Conservation (phyloP, 495 filamentous ascomycete genomes). For the Niebla homalea region DNA sequence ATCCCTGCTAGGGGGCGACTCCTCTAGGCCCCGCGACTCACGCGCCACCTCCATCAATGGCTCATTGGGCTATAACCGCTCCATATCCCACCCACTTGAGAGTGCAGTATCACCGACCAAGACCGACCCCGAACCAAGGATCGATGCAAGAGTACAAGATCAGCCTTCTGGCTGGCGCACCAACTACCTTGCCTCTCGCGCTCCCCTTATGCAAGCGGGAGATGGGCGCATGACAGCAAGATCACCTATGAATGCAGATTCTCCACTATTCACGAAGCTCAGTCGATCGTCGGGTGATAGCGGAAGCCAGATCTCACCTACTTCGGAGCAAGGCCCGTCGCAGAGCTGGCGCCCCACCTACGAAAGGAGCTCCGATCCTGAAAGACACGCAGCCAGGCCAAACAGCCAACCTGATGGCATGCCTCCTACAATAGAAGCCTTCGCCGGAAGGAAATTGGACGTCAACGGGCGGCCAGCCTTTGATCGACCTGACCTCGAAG, state of each 20-base stretch:
- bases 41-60: conserved; percentile 20
- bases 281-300: conserved; percentile 19
- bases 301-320: conserved; percentile 5
- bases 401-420: conserved; percentile 11
- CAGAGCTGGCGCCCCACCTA: background rate
- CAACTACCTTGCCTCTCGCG: too few species aligned
- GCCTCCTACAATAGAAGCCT: background rate
- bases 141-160: too few species aligned
- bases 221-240: conserved; percentile 9
- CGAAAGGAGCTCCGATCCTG: conserved; percentile 6
- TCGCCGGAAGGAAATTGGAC: conserved; percentile 2
- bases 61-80: background rate
- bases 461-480: background rate
- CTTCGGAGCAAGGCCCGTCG: conserved; percentile 1
- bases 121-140: too few species aligned
- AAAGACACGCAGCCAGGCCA: background rate
- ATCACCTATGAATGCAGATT: background rate
- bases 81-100: too few species aligned
- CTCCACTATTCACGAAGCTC: conserved; percentile 24
- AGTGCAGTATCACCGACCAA: too few species aligned
- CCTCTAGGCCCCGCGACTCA: conserved; percentile 50
- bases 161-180: too few species aligned
- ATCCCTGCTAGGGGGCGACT: conserved; percentile 60
- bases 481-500: background rate
- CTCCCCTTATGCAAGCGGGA: too few species aligned